phyloP scores from a whole-genome alignment of 352 stramenopile genomes.

The Phytophthora ramorum region DNA sequence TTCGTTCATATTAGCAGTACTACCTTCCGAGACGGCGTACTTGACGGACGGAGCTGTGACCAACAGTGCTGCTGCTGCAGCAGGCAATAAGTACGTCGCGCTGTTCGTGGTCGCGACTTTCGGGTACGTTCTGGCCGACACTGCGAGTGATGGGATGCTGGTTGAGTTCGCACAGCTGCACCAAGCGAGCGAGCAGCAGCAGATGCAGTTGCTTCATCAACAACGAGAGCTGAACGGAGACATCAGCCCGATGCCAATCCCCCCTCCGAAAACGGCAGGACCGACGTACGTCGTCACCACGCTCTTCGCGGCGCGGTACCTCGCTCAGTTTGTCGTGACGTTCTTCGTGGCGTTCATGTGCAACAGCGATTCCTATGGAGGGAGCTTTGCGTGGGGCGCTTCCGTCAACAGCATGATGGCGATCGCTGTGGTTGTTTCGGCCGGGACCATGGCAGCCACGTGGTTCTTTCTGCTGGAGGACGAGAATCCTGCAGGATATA shows the following conservation, averaged over 20 bases:
- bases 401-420: slow-evolving; percentile 56
- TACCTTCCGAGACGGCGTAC: slow-evolving; percentile 50
- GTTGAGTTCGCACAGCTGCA: slow-evolving; percentile 52
- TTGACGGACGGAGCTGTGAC: slow-evolving; percentile 39
- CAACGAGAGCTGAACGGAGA: slow-evolving; percentile 29
- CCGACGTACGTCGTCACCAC: slow-evolving; percentile 48
- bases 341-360: slow-evolving; percentile 61
- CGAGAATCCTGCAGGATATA: slow-evolving; percentile 28
- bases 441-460: slow-evolving; percentile 30
- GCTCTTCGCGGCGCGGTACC: slow-evolving; percentile 45
- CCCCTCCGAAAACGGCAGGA: slow-evolving; percentile 15
- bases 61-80: slow-evolving; percentile 42
- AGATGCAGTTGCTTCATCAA: slow-evolving; percentile 35
- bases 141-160: slow-evolving; percentile 51
- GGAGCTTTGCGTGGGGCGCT: slow-evolving; percentile 53
- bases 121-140: slow-evolving; percentile 57
- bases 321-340: slow-evolving; percentile 46
- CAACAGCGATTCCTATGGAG: slow-evolving; percentile 60
- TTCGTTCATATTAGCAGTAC: slow-evolving; percentile 44
- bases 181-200: slow-evolving; percentile 31
- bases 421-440: slow-evolving; percentile 38
- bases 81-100: slow-evolving; percentile 53
- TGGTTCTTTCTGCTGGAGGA: slow-evolving; percentile 51
- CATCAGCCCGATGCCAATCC: slow-evolving; percentile 12
- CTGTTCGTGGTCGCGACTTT: slow-evolving; percentile 59